Evolutionary conservation across 2,329 filamentous ascomycete species (phyloP).

Genomic region (Fusarium annulatum): DNA sequence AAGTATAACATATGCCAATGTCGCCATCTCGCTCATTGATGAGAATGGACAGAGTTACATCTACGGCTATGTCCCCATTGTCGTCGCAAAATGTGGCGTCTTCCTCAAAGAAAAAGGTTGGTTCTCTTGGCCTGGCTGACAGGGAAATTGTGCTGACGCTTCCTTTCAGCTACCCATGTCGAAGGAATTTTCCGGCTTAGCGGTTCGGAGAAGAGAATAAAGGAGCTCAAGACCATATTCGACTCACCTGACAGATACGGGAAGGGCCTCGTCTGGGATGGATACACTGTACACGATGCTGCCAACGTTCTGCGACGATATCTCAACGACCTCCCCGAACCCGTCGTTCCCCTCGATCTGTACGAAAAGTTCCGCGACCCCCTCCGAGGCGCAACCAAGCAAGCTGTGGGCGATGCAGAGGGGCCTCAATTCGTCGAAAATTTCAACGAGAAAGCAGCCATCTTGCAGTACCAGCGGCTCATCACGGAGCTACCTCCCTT

Average conservation of each 20-base stretch:
- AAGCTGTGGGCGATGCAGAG: slow-evolving; percentile 76
- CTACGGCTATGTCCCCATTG: slow-evolving; percentile 97
- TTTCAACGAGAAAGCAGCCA: slow-evolving; percentile 74
- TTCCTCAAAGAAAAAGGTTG: slow-evolving; percentile 97
- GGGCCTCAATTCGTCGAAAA: slow-evolving; percentile 76
- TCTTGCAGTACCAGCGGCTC: slow-evolving; percentile 84
- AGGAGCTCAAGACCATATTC: slow-evolving; percentile 91
- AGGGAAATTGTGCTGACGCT: slow-evolving; percentile 38
- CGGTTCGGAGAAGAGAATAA: slow-evolving; percentile 97
- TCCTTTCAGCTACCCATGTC: slow-evolving; percentile 80
- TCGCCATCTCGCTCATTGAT: slow-evolving; percentile 95
- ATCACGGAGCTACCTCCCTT: slow-evolving; percentile 94
- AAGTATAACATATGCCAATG: slow-evolving; percentile 97
- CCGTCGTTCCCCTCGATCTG: slow-evolving; percentile 92
- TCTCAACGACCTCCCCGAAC: slow-evolving; percentile 94
- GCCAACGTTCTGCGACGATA: slow-evolving; percentile 96
- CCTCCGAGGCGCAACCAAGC: slow-evolving; percentile 76
- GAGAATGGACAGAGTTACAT: slow-evolving; percentile 95
- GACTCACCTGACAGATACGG: slow-evolving; percentile 96
- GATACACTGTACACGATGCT: slow-evolving; percentile 98
- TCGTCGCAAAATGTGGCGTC: slow-evolving; percentile 97
- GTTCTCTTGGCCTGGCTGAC: slow-evolving; percentile 43
- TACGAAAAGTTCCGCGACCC: slow-evolving; percentile 93
- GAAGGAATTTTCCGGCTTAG: slow-evolving; percentile 97
- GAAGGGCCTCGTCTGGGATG: slow-evolving; percentile 96